A percentile compares a stretch with the other conserved stretches of the same genome.
Conservation (phyloP, 192 early-diverging fungal species). For the Coemansia sp. region DNA sequence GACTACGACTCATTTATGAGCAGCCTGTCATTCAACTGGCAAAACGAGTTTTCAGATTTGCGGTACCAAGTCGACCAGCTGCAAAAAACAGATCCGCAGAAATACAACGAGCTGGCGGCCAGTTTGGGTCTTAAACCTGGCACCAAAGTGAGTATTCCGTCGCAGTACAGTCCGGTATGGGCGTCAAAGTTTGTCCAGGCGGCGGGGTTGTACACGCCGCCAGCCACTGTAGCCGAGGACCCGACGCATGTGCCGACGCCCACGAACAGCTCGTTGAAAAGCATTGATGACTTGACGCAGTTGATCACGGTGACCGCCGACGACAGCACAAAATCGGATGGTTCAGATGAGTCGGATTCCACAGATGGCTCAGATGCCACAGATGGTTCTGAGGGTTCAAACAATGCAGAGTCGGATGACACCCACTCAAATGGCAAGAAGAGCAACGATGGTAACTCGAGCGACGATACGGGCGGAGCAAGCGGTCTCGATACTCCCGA, state of each 20-base stretch:
- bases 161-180: constrained; percentile 30
- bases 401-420: not conserved
- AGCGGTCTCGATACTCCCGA: constrained; percentile 12
- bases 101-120: constrained; percentile 37
- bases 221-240: not conserved
- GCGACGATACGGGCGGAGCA: constrained; percentile 2
- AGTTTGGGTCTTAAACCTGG: constrained; percentile 34
- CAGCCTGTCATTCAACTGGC: constrained; percentile 52
- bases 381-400: not conserved
- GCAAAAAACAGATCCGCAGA: constrained; percentile 33
- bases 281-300: not conserved
- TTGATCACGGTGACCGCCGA: not conserved
- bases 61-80: constrained; percentile 47
- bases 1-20: constrained; percentile 41
- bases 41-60: constrained; percentile 46
- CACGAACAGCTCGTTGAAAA: not conserved
- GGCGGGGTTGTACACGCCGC: constrained; percentile 41
- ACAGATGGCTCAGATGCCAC: not conserved
- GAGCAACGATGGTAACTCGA: not conserved
- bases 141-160: constrained; percentile 26
- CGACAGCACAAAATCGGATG: not conserved
- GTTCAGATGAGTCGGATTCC: not conserved
- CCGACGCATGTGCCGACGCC: constrained; percentile 1
- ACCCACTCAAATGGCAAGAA: not conserved
- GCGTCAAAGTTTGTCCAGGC: constrained; percentile 47